Percentiles rank a stretch among this genome's conserved stretches.
Conservation (phyloP, 2,329 filamentous ascomycete species). For the Ophiognomonia clavigignenti-juglandacearum region DNA sequence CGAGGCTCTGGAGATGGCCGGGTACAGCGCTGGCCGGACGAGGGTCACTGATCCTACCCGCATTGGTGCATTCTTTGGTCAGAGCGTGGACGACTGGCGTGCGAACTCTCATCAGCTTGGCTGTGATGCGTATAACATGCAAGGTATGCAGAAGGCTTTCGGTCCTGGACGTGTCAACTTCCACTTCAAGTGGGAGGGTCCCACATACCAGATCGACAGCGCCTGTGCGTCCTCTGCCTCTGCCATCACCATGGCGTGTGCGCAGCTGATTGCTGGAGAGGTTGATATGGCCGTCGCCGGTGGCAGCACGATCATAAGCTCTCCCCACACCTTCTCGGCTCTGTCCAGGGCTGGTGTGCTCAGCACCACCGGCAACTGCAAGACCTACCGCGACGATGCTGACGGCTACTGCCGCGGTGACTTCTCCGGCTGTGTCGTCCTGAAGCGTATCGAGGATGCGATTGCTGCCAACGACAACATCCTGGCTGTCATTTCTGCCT, state of each 20-base stretch:
- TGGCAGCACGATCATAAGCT: slow-evolving; percentile 26
- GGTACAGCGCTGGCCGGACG: slow-evolving; percentile 17
- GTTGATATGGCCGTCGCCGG: slow-evolving; percentile 27
- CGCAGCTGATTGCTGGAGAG: slow-evolving; percentile 24
- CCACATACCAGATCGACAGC: slow-evolving; percentile 27
- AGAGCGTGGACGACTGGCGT: slow-evolving; percentile 17
- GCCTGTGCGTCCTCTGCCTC: slow-evolving; percentile 34
- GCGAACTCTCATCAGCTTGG: slow-evolving; percentile 11
- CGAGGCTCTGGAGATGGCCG: slow-evolving; percentile 29
- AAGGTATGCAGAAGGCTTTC: slow-evolving; percentile 25
- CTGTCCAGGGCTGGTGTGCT: slow-evolving; percentile 27
- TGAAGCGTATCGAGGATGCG: slow-evolving; percentile 44
- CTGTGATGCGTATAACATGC: slow-evolving; percentile 33
- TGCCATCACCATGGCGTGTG: slow-evolving; percentile 32
- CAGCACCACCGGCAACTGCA: slow-evolving; percentile 27
- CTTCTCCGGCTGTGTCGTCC: slow-evolving; percentile 35
- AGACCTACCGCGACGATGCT: slow-evolving; percentile 26
- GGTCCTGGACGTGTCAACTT: slow-evolving; percentile 26
- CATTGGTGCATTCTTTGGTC: slow-evolving; percentile 34
- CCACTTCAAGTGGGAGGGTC: slow-evolving; percentile 31
- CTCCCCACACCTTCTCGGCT: slow-evolving; percentile 19
- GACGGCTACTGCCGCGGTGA: slow-evolving; percentile 51
- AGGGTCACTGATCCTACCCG: slow-evolving; percentile 6
- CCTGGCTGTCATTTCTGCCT: slow-evolving; percentile 33
- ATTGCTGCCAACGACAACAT: slow-evolving; percentile 41